Evolutionary conservation across 2,329 filamentous ascomycete genomes (phyloP), one percentile per base, ranked within the genome.

Genomic region (Verticillium isaacii): DNA sequence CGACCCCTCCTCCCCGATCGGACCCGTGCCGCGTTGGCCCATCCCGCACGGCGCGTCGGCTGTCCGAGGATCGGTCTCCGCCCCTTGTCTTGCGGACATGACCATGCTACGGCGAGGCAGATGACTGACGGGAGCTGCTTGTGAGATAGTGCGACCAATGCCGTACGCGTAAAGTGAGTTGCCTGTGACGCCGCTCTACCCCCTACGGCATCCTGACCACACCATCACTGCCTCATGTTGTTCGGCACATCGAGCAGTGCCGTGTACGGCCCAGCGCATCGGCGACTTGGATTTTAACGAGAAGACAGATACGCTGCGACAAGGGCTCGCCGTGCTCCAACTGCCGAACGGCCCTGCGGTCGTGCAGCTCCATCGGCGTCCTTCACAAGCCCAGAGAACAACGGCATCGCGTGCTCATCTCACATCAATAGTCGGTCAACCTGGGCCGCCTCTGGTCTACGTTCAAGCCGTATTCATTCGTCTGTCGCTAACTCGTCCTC

Each of bases 291-390:
- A 36, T 65, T 66, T 65, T 66, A 60, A 67, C 62, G 60, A 11
- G 23, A 25, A 19, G 3, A 50, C 65, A 86, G 84, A 84, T 86
- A 61, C 82, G 82, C 56, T 86, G 84, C 68, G 82, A 86, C 68
- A 85, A 84, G 70, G 80, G 83, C 50, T 80, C 78, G 64, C 84
- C 84, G 32, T 86, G 84, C 69, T 82, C 83, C 59, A 86, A 85
- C 67, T 86, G 84, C 67, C 78, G 80, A 37, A 82, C 78, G 29
- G 81, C 82, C 32, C 80, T 80, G 64, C 76, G 83, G 9, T 68
- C 75, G 14, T 86, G 84, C 68, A 84, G 81, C 62, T 85, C 82
- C 5, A 84, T 82, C 0, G 83, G 83, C 3, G 73, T 77, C 14
- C 80, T 81, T 8, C 83, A 85, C 67, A 79, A 82, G 63, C 80